A percentile compares a stretch with the other conserved stretches of the same genome.
phyloP scores from a whole-genome alignment of 768 basidiomycete genomes.

The Suillus paluster region DNA sequence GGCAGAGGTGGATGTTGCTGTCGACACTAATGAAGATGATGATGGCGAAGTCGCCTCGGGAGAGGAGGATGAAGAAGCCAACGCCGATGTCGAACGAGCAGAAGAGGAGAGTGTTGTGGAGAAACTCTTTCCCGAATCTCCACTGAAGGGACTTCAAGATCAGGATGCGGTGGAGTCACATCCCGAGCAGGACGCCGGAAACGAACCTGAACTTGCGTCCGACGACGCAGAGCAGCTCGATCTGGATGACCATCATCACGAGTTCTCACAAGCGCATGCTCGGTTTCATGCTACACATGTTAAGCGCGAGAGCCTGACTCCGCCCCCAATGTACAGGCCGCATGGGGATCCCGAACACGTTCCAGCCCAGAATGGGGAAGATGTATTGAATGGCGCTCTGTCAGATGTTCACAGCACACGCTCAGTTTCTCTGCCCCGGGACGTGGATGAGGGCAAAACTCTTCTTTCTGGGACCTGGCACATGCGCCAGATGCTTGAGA shows the following conservation, averaged over 20 bases:
- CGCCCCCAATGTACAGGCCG: neutral
- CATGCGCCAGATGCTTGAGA: constrained; percentile 18
- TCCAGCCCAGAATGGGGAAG: neutral
- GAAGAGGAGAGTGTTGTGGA: neutral
- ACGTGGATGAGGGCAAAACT: neutral
- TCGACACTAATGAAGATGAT: neutral
- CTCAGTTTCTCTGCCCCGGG: neutral
- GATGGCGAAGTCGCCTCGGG: neutral
- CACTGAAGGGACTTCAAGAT: constrained; percentile 4
- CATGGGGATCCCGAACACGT: neutral
- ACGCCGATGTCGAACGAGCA: neutral
- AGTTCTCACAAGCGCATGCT: constrained; percentile 13
- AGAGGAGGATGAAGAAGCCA: constrained; percentile 4
- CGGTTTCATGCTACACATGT: neutral
- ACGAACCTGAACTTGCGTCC: neutral
- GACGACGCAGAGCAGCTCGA: neutral
- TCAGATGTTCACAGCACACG: neutral
- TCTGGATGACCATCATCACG: constrained; percentile 2
- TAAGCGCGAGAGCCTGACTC: neutral
- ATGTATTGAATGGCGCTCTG: neutral
- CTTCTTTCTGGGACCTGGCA: constrained; percentile 4
- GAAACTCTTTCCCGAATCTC: neutral
- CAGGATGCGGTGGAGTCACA: constrained; percentile 8
- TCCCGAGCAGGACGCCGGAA: constrained; percentile 13
- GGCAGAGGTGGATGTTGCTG: neutral